These are phyloP conservation scores for Erythrophleum ivorense DNA, from an alignment of 331 rosid genomes.

Conservation along the genomic window DNA sequence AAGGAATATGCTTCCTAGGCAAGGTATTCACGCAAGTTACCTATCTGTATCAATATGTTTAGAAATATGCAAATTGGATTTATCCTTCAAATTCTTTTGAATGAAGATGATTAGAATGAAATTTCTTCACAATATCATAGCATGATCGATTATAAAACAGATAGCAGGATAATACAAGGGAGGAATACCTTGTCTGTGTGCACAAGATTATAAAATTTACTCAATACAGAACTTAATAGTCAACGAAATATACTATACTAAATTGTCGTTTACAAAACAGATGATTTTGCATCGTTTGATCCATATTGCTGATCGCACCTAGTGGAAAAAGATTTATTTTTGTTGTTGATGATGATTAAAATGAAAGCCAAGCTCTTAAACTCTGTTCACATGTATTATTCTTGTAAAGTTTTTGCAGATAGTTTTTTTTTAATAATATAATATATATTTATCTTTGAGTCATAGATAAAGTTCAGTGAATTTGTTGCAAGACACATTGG, in stretches of 20 bases:
- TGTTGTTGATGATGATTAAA: background rate
- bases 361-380: conserved; percentile 10
- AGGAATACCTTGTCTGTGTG: background rate
- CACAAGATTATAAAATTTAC: background rate
- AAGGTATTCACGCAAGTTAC: conserved; percentile 59
- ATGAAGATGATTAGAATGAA: background rate
- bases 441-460: conserved; percentile 26
- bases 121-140: conserved; percentile 15
- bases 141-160: background rate
- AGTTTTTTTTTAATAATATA: conserved; percentile 10
- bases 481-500: conserved; percentile 92
- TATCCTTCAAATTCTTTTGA: background rate
- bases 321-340: too few species aligned
- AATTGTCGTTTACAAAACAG: background rate
- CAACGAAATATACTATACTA: background rate
- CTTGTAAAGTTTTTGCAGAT: conserved; percentile 33
- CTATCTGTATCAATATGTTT: conserved; percentile 9
- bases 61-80: conserved; percentile 15
- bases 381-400: background rate
- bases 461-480: conserved; percentile 89
- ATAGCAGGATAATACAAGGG: background rate
- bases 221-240: background rate
- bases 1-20: conserved; percentile 98
- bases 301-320: too few species aligned
- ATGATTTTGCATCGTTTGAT: too few species aligned